A percentile compares a stretch with the other conserved stretches of the same genome.
Conservation (phyloP, 257 asterid genomes). For the Jaltomata sinuosa region DNA sequence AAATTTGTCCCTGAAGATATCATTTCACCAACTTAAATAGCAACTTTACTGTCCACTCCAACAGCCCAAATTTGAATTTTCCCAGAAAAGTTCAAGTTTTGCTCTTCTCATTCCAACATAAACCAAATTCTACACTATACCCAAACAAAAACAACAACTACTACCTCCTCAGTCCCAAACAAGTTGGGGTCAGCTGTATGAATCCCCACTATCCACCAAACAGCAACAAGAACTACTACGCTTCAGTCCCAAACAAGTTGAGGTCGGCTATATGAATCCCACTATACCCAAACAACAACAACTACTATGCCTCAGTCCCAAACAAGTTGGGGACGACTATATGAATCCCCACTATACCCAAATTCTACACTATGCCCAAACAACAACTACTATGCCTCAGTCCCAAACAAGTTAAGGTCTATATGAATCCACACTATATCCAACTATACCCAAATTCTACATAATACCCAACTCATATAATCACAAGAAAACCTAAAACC, state of each 20-base stretch:
- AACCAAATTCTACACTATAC: background rate
- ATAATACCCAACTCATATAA: slow-evolving; percentile 1
- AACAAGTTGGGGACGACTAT: too few relatives aligned
- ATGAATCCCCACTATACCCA: too few relatives aligned
- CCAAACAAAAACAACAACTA: too few relatives aligned
- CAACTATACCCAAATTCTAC: background rate
- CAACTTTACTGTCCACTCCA: background rate
- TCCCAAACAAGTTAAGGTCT: too few relatives aligned
- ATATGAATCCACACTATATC: too few relatives aligned
- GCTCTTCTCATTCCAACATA: slow-evolving; percentile 9
- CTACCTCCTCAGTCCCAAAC: background rate
- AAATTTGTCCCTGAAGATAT: slow-evolving; percentile 57
- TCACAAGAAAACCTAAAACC: background rate
- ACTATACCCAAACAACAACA: too few relatives aligned
- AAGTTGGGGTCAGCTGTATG: background rate
- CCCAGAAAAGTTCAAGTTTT: slow-evolving; percentile 11
- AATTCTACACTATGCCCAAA: too few relatives aligned
- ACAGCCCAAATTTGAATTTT: slow-evolving; percentile 10
- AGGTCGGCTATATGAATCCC: too few relatives aligned
- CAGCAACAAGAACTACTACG: background rate
- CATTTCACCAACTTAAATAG: slow-evolving; percentile 23
- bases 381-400: too few relatives aligned
- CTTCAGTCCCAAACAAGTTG: too few relatives aligned
- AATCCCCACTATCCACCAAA: background rate
- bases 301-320: too few relatives aligned